Base-by-base conservation (phyloP, 2,329 filamentous ascomycete genomes). In the Seiridium cupressi region DNA sequence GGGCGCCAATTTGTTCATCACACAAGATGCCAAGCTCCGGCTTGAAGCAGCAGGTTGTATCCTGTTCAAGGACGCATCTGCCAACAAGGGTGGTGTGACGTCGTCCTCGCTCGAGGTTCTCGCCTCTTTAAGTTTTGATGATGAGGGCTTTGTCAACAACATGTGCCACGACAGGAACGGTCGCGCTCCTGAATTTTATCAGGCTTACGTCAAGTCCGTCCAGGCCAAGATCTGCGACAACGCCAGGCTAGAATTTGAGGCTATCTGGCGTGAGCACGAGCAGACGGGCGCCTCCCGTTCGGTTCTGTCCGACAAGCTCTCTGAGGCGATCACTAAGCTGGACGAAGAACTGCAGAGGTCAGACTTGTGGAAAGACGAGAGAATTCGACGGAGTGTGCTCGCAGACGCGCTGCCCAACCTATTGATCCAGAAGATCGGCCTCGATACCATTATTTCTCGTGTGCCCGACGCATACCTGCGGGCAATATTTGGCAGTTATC, bases 31-130 rank as follows among this genome's bases (percentile, higher is more conserved):
- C 69, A 98, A 98, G 81, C 84, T 98, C 59, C 91, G 93, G 32
- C 87, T 99, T 11, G 95, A 99, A 79, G 89, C 92, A 68, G 93
- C 94, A n/a, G 95, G 95, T 62, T 96, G 92, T 72, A 87, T 98
- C 69, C 78, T 99, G 46, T 97, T 93, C 88, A 99, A 99, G 81
- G 95, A 99, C 75, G 95, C 95, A 4, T 97, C 92, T 44, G 93
- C 94, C 60, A 99, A 99, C 85, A 99, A 99, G 83, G 95, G 95
- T 65, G 95, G 95, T 74, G 95, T 99, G 51, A 99, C 95, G 0
- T 97, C 93, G 1, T 98, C 95, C 0, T 98, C 95, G 1, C 88
- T 98, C 38, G 95, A 99, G 72, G 95, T 99, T 5, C 86, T 99
- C 32, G 95, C 95, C 6, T 95, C 93, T 11, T 84, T 99, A 60